Conservation (phyloP, 2,329 filamentous ascomycete species). For the Diaporthe helianthi region DNA sequence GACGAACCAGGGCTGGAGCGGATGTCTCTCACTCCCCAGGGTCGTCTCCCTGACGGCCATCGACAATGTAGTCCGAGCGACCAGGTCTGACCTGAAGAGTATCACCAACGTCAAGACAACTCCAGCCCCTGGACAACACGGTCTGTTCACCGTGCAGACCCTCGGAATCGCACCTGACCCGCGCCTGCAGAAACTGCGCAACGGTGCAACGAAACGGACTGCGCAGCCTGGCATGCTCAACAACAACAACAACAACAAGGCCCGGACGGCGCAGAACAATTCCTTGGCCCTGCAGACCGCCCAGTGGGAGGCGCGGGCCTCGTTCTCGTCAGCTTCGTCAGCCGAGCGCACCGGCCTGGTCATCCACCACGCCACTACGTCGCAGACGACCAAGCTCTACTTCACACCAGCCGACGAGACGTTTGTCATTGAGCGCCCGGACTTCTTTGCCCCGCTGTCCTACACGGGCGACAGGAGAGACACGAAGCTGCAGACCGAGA, state of each 20-base stretch:
- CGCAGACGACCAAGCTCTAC: conserved; percentile 45
- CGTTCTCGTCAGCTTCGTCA: conserved; percentile 32
- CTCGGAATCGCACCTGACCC: conserved; percentile 46
- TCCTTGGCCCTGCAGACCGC: conserved; percentile 10
- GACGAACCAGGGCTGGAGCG: conserved; percentile 56
- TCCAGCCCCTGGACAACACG: background rate
- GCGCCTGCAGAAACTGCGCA: conserved; percentile 38
- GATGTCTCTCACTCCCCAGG: conserved; percentile 54
- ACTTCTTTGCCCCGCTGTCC: conserved; percentile 32
- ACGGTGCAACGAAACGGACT: background rate
- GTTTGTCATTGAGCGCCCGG: conserved; percentile 48
- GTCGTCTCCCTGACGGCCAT: conserved; percentile 50
- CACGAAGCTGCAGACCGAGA: conserved; percentile 45
- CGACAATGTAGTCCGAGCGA: conserved; percentile 46
- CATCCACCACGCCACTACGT: conserved; percentile 38
- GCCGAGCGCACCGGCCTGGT: conserved; percentile 39
- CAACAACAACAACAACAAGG: background rate
- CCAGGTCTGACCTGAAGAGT: conserved; percentile 44
- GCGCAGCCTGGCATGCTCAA: background rate
- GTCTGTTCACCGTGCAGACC: conserved; percentile 50
- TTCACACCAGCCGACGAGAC: conserved; percentile 49
- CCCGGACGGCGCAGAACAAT: background rate
- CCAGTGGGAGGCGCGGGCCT: conserved; percentile 30
- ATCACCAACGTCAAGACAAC: conserved; percentile 51
- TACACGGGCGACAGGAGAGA: background rate